Base-by-base conservation (phyloP, 768 basidiomycete species). In the Lyophyllum semitale region DNA sequence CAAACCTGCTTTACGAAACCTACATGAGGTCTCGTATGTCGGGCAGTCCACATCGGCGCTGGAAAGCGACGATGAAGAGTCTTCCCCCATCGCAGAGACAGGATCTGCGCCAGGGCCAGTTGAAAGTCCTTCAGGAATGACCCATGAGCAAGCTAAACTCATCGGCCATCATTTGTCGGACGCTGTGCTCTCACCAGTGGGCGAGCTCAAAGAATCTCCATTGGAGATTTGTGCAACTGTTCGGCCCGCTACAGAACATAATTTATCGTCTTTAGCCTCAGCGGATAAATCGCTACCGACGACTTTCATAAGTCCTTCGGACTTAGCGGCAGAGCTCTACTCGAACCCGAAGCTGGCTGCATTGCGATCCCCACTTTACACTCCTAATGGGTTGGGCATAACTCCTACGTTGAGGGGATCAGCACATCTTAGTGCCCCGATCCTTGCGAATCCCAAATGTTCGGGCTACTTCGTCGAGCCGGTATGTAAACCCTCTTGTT, bases 401-500 rank as follows among this genome's bases (percentile, higher is more conserved):
- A 61, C 54, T 11, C 72, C 57, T 29, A 53, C 51, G 35, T 64
- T 54, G 54, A 72, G 51, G 64, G 61, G 59, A 59, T 68, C 42
- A 46, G 38, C 33, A 25, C 74, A 26, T 69, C 77, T 64, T 43
- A 86, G 84, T 53, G 78, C 83, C 1, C 89, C 90, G 2, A 88
- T 91, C 33, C 68, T 95, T 44, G 71, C 79, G 32, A 92, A 95
- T 65, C 76, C 88, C 13, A 87, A 88, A 63, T 98, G 97, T 71
- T 96, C 95, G 1, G 95, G 95, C 8, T 99, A 99, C 70, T 98
- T 98, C 66, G 85, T 98, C 42, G 96, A 98, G 68, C 94, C 95
- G 30, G 93, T 97, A 64, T 62, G 91, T 79, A 8, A 25, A 35
- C 5, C 55, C 38, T 27, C 29, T n/a, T 30, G 25, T 4, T 30